Evolutionary conservation across 2,329 filamentous ascomycete genomes (phyloP), one percentile per base, ranked within the genome.

Genomic region (Scopulariopsis brevicaulis): DNA sequence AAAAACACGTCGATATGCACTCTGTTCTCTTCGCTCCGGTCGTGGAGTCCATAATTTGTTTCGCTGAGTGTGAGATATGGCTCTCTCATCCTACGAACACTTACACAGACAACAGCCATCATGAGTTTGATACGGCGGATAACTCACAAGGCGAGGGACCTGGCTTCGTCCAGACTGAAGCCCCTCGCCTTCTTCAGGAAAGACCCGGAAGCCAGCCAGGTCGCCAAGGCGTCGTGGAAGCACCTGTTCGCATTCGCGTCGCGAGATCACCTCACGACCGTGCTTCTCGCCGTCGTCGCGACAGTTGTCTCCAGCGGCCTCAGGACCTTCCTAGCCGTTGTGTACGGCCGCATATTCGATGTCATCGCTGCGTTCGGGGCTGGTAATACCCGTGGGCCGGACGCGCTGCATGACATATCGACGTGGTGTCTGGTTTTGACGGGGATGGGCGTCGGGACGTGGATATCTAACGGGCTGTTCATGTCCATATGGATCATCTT

Each of bases 261-360:
- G n/a, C 75, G 70, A 62, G 71, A 74, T 18, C 86, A 96, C 65
- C 62, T 79, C 0, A 71, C 74, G 1, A 67, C 81, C 4, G 68
- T 93, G 1, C 53, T 74, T 12, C 65, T 76, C 1, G 87, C 84
- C 1, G 55, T 87, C 0, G 12, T 79, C 3, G 73, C 82, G 1
- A 81, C 88, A 0, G 67, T 83, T 4, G 64, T 81, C 1, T 78
- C 83, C 10, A 88, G 87, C 1, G 77, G 80, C 0, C 73, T 85
- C 14, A 81, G 83, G 57, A 87, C 89, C 0, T 72, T 78, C 1
- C 77, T 89, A 28, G 82, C 90, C 3, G 74, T 91, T 32, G 69
- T 95, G 1, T 80, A 92, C 1, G 92, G 92, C 14, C 79, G 80
- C 55, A 77, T 95, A 8, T 96, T 96, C 66, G 79, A 87, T 34